Evolutionary conservation across 257 asterid species (phyloP), one percentile per base, ranked within the genome.

Genomic region (Echites panduratus): DNA sequence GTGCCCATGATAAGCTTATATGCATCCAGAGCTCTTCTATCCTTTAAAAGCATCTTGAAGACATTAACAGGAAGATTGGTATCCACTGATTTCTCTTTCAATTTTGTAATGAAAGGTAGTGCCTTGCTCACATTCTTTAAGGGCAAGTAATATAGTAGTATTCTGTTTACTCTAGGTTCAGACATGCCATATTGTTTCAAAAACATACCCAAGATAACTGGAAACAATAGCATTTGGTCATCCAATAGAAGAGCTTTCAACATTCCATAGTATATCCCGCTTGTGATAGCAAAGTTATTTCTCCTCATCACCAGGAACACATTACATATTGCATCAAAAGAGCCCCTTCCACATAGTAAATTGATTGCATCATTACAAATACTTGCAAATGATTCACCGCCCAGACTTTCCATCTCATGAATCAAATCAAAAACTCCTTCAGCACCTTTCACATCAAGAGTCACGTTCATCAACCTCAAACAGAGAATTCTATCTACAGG

Each of bases 1-100:
- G 84, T 90, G 73, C 79, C 85, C 72, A 84, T 27, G 77, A 90
- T 54, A 75, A 91, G 88, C 81, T 87, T 82, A 84, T 89, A 86
- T 27, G 90, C 89, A 85, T 91, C 97, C 83, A 81, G 67, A 81
- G 79, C 78, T 49, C 82, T 79, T 57, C 92, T 86, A 68, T 78
- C 70, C 64, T 82, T 82, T 35, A 54, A 77, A 61, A 94, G 87
- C 41, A 78, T 72, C 79, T 75, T 69, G 32, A 91, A 83, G 74
- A 86, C 74, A 59, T 77, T 19, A n/a, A 76, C 77, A 73, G 92
- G 87, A 73, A 86, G 74, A 66, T 78, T 67, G 50, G 82, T 41
- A 41, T 44, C 78, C 77, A 58, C 59, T 29, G 56, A 77, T 52
- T 65, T 81, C 69, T 70, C 88, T 50, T 79, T 82, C 83, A 78